Base-by-base conservation (phyloP, 495 filamentous ascomycete species). In the Penicillium cinerascens region DNA sequence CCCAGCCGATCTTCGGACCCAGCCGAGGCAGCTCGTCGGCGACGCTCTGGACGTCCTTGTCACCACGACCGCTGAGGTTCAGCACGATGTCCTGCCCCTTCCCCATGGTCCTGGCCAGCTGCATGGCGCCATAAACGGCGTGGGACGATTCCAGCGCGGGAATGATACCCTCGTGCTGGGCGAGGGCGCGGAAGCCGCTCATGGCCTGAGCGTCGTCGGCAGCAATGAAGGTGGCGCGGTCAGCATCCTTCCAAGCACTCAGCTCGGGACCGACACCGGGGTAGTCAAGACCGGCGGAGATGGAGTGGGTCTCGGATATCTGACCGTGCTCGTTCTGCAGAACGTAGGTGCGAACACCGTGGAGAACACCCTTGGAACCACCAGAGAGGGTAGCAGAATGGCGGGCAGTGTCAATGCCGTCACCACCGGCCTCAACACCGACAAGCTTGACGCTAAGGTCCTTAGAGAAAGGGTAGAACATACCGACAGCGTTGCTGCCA, bases 21-120 rank as follows among this genome's bases (percentile, higher is more conserved):
- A 98, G 63, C 51, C 75, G 86, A 20, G 93, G 93, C 58, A 98
- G 73, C 71, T 95, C 90, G 53, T 98, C 93, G 2, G 93, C 93
- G 36, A 98, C 92, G 64, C 88, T 95, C 83, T 97, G 91, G 36
- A 98, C 93, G 69, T 98, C 93, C 81, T 98, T 98, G 65, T 98
- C 93, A 35, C 93, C 93, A 58, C 93, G 79, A 15, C 93, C 93
- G 61, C 86, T 90, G 23, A 98, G 65, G 72, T 92, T 97, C 35
- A 98, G 88, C n/a, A 98, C 92, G 17, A 98, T 76, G 67, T 97
- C 88, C 71, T 96, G 72, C 23, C 82, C 92, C 78, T 88, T 87
- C 37, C 79, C 75, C 91, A 97, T 91, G 52, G 84, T 86, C 82
- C 92, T 97, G 33, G 93, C 95, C 23, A 97, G 71, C 65, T 97